A percentile compares a stretch with the other conserved stretches of the same genome.
phyloP scores from a whole-genome alignment of 1,284 basidiomycete genomes.

The Uromyces viciae-fabae region DNA sequence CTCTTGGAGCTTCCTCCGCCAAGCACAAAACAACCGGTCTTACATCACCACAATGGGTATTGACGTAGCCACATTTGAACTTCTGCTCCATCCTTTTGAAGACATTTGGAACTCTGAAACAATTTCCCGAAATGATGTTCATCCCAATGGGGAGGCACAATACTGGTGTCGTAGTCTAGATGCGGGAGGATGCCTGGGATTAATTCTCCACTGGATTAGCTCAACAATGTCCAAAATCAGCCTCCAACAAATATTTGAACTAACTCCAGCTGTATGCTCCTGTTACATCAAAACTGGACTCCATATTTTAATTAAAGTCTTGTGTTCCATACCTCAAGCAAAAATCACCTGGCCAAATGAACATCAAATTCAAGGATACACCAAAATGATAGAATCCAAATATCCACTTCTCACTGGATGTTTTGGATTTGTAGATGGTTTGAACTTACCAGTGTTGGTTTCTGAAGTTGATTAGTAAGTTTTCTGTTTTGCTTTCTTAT shows the following conservation, averaged over 20 bases:
- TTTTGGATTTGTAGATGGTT: slow-evolving; percentile 1
- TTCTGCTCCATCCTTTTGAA: not conserved
- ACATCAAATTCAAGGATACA: not conserved
- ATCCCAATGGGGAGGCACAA: not conserved
- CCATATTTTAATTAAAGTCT: no score
- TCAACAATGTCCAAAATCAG: not conserved
- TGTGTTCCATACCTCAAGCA: not conserved
- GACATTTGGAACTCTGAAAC: not conserved
- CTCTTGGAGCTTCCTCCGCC: not conserved
- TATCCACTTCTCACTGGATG: not conserved
- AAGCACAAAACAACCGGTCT: not conserved
- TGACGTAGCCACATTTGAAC: not conserved
- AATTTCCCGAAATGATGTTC: not conserved
- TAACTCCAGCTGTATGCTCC: not conserved
- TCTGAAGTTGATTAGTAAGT: no score
- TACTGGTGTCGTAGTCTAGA: not conserved
- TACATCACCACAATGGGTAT: not conserved
- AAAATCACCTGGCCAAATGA: not conserved
- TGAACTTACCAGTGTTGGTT: not conserved
- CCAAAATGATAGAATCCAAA: not conserved
- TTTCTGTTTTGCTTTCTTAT: no score
- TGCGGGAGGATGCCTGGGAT: not conserved
- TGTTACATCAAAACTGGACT: not conserved
- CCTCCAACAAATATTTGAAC: not conserved
- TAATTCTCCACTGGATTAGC: not conserved